Percentiles rank a stretch among this genome's conserved stretches.
phyloP scores from a whole-genome alignment of 2,329 filamentous ascomycete species.

The Microsporum audouinii region DNA sequence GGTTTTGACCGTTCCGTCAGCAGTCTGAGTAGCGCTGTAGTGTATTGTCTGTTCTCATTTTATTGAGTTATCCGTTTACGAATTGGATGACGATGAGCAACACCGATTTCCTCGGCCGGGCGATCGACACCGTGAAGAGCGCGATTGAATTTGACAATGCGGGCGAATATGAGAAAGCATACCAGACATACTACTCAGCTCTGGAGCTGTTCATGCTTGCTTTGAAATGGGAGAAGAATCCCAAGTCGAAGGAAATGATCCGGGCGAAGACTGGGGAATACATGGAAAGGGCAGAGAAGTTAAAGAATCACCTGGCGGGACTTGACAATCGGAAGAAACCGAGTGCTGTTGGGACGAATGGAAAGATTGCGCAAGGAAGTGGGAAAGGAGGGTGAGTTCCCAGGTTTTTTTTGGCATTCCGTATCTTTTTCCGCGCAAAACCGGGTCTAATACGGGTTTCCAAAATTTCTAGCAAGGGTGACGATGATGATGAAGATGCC shows the following conservation, averaged over 20 bases:
- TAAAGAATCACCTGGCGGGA: slow-evolving; percentile 78
- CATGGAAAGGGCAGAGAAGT: slow-evolving; percentile 97
- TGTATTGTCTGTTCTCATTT: neutral
- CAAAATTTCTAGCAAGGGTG: slow-evolving; percentile 26
- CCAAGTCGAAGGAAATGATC: slow-evolving; percentile 94
- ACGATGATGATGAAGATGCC: slow-evolving; percentile 64
- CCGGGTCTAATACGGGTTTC: neutral
- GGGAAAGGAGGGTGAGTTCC: slow-evolving; percentile 44
- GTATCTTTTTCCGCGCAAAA: neutral
- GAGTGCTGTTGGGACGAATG: slow-evolving; percentile 42
- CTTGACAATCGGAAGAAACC: slow-evolving; percentile 42
- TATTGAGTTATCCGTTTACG: neutral
- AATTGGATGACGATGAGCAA: slow-evolving; percentile 60
- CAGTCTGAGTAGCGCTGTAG: neutral
- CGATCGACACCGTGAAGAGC: slow-evolving; percentile 93
- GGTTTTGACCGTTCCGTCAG: neutral
- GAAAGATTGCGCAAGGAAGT: slow-evolving; percentile 39
- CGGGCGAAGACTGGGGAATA: slow-evolving; percentile 90
- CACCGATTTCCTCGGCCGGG: slow-evolving; percentile 91
- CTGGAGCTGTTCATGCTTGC: slow-evolving; percentile 98
- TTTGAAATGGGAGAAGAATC: slow-evolving; percentile 99
- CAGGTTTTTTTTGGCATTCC: slow-evolving; percentile 2
- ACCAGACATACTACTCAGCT: slow-evolving; percentile 88
- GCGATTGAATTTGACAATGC: slow-evolving; percentile 94
- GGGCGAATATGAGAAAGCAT: slow-evolving; percentile 93